These are phyloP conservation scores for Leishmania gerbilli DNA, from an alignment of 208 protist species.

Conservation along the genomic window DNA sequence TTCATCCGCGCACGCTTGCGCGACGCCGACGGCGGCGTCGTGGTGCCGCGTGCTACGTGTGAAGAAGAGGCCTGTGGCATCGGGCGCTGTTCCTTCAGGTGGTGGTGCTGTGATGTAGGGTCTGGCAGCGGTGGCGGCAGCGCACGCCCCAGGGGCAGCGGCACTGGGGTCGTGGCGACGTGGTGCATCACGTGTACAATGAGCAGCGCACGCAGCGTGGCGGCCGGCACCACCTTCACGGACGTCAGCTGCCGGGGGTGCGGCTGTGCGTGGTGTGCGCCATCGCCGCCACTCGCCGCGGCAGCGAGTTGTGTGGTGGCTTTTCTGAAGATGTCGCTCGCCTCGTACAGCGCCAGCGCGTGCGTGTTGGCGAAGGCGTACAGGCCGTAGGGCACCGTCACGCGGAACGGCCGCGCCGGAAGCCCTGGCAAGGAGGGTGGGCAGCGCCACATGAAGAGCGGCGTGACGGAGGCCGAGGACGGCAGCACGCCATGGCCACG, in stretches of 20 bases:
- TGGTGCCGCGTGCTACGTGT: not conserved
- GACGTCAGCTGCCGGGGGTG: constrained; percentile 2
- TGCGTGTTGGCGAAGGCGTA: constrained; percentile 60
- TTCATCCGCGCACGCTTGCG: not conserved
- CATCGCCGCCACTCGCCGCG: not conserved
- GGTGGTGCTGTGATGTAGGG: not conserved
- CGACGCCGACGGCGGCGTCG: not conserved
- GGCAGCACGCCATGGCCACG: not conserved
- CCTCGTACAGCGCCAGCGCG: constrained; percentile 63
- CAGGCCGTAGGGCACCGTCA: constrained; percentile 54
- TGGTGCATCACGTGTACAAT: constrained; percentile 65
- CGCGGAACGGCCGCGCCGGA: constrained; percentile 49
- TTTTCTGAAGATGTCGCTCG: constrained; percentile 66
- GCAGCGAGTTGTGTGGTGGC: constrained; percentile 36
- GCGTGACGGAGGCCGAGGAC: constrained; percentile 31
- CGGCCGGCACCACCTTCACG: constrained; percentile 28
- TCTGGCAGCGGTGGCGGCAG: not conserved
- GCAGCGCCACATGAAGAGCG: constrained; percentile 59
- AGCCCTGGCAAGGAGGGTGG: constrained; percentile 76
- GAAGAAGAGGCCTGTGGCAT: not conserved
- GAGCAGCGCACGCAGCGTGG: constrained; percentile 47
- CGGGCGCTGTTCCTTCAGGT: not conserved
- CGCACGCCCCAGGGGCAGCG: constrained; percentile 1
- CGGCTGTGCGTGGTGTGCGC: not conserved
- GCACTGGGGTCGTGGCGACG: constrained; percentile 40